Evolutionary conservation across 2,329 filamentous ascomycete species (phyloP).

Genomic region (Pseudogymnoascus sp.): DNA sequence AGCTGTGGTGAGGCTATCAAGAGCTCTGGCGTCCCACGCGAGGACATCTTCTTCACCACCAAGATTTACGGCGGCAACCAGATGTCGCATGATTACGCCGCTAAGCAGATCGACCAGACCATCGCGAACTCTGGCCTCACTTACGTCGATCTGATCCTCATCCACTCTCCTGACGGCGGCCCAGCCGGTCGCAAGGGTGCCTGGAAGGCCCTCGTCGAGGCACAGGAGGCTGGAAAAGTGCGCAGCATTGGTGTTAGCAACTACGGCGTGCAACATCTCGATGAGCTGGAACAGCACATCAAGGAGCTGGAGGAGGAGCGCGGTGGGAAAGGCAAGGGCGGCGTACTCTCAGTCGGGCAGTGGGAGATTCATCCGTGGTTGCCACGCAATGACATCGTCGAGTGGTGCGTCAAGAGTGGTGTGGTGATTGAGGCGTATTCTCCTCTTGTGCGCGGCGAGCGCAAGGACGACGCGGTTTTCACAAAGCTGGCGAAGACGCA

Average conservation of each 20-base stretch:
- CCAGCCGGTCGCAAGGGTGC: conserved; percentile 45
- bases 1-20: conserved; percentile 44
- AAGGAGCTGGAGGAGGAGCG: conserved; percentile 51
- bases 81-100: conserved; percentile 56
- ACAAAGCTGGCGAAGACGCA: conserved; percentile 61
- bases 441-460: conserved; percentile 56
- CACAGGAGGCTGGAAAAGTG: conserved; percentile 51
- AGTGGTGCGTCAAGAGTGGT: conserved; percentile 61
- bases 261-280: conserved; percentile 54
- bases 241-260: conserved; percentile 56
- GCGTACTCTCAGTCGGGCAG: conserved; percentile 74
- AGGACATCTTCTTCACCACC: conserved; percentile 52
- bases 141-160: conserved; percentile 59
- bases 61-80: conserved; percentile 45
- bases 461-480: conserved; percentile 60
- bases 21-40: conserved; percentile 41
- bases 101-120: conserved; percentile 53
- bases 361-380: conserved; percentile 90
- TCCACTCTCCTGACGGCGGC: conserved; percentile 54
- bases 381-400: conserved; percentile 64
- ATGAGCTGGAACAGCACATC: conserved; percentile 51
- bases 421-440: conserved; percentile 57
- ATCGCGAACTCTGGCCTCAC: conserved; percentile 48
- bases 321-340: conserved; percentile 54
- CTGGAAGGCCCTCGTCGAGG: conserved; percentile 56